Conservation (phyloP, 2,329 filamentous ascomycete genomes). For the Fonsecaea multimorphosa region DNA sequence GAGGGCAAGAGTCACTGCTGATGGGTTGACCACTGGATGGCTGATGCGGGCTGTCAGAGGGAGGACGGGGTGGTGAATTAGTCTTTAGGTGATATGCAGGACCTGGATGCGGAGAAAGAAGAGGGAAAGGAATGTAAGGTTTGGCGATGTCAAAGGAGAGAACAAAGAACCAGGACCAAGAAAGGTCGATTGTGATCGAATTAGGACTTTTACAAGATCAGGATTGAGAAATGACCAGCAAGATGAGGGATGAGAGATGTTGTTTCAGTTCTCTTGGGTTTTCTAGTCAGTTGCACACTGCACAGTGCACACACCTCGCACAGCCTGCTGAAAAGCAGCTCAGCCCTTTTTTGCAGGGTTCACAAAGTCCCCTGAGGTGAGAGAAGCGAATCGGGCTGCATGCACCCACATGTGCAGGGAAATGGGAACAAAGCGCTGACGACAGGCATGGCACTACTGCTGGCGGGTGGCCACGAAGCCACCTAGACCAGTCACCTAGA, state of each 20-base stretch:
- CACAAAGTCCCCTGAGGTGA: conserved; percentile 20
- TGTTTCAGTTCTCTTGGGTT: conserved; percentile 31
- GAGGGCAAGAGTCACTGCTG: background rate
- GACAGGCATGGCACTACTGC: conserved; percentile 8
- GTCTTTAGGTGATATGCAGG: conserved; percentile 9
- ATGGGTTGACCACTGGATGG: background rate
- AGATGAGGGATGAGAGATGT: conserved; percentile 21
- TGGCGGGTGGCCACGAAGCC: background rate
- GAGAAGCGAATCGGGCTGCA: conserved; percentile 11
- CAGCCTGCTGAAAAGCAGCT: conserved; percentile 5
- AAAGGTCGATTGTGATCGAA: conserved; percentile 5
- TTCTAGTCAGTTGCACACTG: background rate
- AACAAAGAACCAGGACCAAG: conserved; percentile 26
- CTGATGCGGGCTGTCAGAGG: conserved; percentile 18
- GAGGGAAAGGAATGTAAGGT: conserved; percentile 18
- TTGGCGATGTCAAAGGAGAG: background rate
- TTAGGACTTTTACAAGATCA: conserved; percentile 1
- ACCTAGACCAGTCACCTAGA: background rate
- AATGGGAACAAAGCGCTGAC: conserved; percentile 14
- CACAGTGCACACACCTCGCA: too few relatives aligned
- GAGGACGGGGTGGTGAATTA: background rate
- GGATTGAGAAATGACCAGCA: conserved; percentile 7
- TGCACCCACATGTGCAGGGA: background rate
- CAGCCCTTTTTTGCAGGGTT: conserved; percentile 12
- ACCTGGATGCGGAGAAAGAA: conserved; percentile 23